phyloP scores from a whole-genome alignment of 2,329 filamentous ascomycete genomes.

The Fusarium citri region DNA sequence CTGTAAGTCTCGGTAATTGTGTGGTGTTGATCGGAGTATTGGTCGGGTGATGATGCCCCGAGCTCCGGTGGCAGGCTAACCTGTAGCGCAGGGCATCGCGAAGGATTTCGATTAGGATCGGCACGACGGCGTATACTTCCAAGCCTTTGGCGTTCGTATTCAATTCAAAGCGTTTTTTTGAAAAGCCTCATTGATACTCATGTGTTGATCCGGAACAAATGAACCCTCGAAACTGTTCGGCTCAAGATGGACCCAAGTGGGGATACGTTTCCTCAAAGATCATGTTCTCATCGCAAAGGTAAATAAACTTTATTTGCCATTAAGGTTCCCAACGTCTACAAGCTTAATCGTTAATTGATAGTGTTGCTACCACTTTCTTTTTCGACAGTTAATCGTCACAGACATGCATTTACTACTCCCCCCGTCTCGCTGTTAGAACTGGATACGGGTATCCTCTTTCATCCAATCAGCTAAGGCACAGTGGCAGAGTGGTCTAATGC shows the following conservation, averaged over 20 bases:
- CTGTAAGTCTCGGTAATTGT: neutral
- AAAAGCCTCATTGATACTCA: neutral
- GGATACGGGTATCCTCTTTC: fast-evolving
- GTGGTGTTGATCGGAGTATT: neutral
- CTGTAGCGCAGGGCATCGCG: neutral
- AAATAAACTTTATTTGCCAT: too few species aligned
- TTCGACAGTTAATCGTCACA: too few species aligned
- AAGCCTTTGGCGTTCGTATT: too few species aligned
- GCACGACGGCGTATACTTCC: too few species aligned
- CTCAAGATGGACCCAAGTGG: too few species aligned
- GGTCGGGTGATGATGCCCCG: neutral
- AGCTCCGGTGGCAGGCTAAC: conserved; percentile 5
- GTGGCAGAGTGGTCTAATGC: conserved; percentile 34
- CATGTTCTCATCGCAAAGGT: too few species aligned
- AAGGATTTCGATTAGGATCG: neutral
- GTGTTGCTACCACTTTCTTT: too few species aligned
- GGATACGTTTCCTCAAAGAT: too few species aligned
- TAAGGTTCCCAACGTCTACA: too few species aligned
- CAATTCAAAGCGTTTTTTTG: too few species aligned
- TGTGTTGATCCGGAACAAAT: neutral
- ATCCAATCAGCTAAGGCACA: conserved; percentile 25
- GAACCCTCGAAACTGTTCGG: neutral
- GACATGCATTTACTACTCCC: too few species aligned
- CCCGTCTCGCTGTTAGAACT: fast-evolving
- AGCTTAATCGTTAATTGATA: too few species aligned